These are phyloP conservation scores for Alternaria ethzedia DNA, from an alignment of 2,329 filamentous ascomycete genomes.

Conservation along the genomic window DNA sequence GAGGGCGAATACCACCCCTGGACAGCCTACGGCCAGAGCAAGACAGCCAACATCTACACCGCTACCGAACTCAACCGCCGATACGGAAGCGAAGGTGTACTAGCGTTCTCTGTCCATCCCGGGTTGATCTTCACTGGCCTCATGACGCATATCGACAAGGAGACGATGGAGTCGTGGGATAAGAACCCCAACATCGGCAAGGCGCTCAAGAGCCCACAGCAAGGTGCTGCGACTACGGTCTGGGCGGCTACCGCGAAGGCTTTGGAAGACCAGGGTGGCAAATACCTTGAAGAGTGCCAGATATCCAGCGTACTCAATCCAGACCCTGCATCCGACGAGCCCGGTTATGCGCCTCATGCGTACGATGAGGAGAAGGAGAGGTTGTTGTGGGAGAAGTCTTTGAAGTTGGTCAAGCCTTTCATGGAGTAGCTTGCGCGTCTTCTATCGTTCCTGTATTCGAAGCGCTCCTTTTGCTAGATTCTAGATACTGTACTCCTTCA, in stretches of 20 bases:
- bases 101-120: slow-evolving; percentile 55
- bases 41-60: slow-evolving; percentile 60
- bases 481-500: background rate
- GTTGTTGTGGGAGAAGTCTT: slow-evolving; percentile 50
- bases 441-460: background rate
- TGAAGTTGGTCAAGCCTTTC: slow-evolving; percentile 18
- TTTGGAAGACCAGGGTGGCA: slow-evolving; percentile 45
- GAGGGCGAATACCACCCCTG: slow-evolving; percentile 49
- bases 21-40: slow-evolving; percentile 57
- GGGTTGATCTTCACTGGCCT: slow-evolving; percentile 49
- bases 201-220: slow-evolving; percentile 40
- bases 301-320: background rate
- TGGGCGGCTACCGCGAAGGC: slow-evolving; percentile 44
- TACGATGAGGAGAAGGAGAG: slow-evolving; percentile 55
- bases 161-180: slow-evolving; percentile 3
- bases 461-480: background rate
- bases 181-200: slow-evolving; percentile 14
- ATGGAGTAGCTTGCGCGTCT: background rate
- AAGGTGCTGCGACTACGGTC: slow-evolving; percentile 51
- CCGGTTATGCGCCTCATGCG: slow-evolving; percentile 40
- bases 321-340: background rate
- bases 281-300: slow-evolving; percentile 42
- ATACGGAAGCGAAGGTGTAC: slow-evolving; percentile 54
- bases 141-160: slow-evolving; percentile 4
- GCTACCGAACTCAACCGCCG: slow-evolving; percentile 59